Evolutionary conservation across 257 asterid species (phyloP).

Genomic region (Ballota nigra): DNA sequence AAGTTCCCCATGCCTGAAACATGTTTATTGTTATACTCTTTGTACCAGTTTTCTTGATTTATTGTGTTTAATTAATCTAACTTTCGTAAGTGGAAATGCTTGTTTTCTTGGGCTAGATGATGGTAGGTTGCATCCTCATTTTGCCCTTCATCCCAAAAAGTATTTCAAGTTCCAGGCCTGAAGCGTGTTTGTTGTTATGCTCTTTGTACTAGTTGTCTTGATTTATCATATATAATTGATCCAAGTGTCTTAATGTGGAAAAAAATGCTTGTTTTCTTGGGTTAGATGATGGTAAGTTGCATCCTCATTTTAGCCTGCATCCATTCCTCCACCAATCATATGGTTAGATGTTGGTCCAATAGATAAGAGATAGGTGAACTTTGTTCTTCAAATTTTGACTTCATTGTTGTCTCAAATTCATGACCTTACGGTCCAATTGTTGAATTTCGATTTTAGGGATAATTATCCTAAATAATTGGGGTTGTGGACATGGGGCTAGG

Average conservation of each 20-base stretch:
- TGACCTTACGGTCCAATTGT: not conserved
- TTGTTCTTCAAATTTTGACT: conserved; percentile 6
- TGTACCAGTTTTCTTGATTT: not conserved
- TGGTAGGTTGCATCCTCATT: conserved; percentile 12
- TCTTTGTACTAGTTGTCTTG: conserved; percentile 1
- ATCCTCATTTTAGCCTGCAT: not conserved
- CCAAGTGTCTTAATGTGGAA: not conserved
- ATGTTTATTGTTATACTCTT: not conserved
- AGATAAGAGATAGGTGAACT: not conserved
- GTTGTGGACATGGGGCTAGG: not conserved
- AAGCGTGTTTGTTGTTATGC: not conserved
- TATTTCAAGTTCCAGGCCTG: not conserved
- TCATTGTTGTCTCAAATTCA: not conserved
- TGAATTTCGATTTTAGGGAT: not conserved
- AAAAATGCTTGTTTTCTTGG: conserved; percentile 13
- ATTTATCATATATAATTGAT: not conserved
- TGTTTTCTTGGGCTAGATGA: conserved; percentile 11
- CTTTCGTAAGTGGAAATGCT: conserved; percentile 6
- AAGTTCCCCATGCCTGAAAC: not conserved
- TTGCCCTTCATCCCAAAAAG: not conserved
- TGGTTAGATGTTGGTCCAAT: not conserved
- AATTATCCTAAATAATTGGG: not conserved
- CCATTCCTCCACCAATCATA: not conserved
- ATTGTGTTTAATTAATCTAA: not conserved
- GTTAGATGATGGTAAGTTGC: conserved; percentile 17